Evolutionary conservation across 1,139 yeast species (phyloP), one percentile per base, ranked within the genome.

Genomic region (Candida pseudocylindracea): DNA sequence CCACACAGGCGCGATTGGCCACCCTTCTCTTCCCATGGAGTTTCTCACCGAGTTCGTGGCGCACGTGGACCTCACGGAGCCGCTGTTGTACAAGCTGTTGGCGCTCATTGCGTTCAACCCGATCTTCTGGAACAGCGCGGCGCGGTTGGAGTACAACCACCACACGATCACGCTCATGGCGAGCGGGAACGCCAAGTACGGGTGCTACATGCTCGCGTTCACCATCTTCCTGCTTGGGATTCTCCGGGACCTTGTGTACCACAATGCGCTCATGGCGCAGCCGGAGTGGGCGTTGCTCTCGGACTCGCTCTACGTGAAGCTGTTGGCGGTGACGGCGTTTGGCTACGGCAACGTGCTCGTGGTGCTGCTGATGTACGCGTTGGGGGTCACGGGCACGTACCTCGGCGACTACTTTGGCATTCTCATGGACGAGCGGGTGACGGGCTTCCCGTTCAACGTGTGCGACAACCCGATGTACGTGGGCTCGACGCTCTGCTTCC

Each of bases 371-470:
- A 88, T 88, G 96, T 88, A 71, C 58, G 75, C 78, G n/a, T 62
- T 88, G 41, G 98, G 98, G 15, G 69, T 88, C 39, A 85, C 95
- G 9, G 98, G 98, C 11, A 88, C 98, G 12, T 88, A 88, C 48
- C 59, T 88, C 39, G 98, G 98, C 29, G 98, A 88, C 53, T 91
- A 88, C 55, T 88, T 88, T 53, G 98, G 98, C 1, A 85, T 88
- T 45, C 65, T 88, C 45, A 88, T 85, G 92, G 70, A 71, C 39
- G 70, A 78, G 40, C 66, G 93, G 46, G 94, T 88, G 38, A 75
- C 91, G n/a, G 73, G 78, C 1, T 88, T 88, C 63, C 98, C 98
- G 15, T 88, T 88, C 63, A 85, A 74, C 45, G 67, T 83, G 37
- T 67, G 75, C 42, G 75, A 80, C 46, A 88, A 88, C 51, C 98